Conservation (phyloP, 768 basidiomycete genomes). For the Psilocybe sp. region DNA sequence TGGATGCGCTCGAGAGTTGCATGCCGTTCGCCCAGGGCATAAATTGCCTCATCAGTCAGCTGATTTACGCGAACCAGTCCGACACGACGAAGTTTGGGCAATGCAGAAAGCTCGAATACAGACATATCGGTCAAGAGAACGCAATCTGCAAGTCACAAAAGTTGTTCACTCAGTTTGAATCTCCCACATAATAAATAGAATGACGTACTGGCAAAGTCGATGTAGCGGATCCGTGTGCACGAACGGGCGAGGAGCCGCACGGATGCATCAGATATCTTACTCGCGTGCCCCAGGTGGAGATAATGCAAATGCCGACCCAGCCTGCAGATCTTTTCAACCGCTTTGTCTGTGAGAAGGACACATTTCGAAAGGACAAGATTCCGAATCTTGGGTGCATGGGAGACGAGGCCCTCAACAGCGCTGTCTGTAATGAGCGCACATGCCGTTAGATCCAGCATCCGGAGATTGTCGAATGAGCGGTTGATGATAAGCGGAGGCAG, state of each 20-base stretch:
- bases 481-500: slow-evolving; percentile 66
- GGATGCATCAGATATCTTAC: slow-evolving; percentile 85
- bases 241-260: slow-evolving; percentile 79
- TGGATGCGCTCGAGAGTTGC: slow-evolving; percentile 93
- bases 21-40: slow-evolving; percentile 81
- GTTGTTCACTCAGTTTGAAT: slow-evolving; percentile 1
- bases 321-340: slow-evolving; percentile 79
- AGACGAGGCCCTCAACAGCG: slow-evolving; percentile 79
- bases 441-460: slow-evolving; percentile 90
- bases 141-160: slow-evolving; percentile 57
- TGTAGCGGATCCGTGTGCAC: slow-evolving; percentile 89
- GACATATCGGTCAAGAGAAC: slow-evolving; percentile 87
- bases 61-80: slow-evolving; percentile 93
- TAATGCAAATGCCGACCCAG: slow-evolving; percentile 94
- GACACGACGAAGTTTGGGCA: slow-evolving; percentile 90
- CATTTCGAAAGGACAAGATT: slow-evolving; percentile 90
- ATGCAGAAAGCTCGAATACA: slow-evolving; percentile 83
- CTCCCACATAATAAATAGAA: neutral
- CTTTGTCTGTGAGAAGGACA: slow-evolving; percentile 69
- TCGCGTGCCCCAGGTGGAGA: slow-evolving; percentile 91
- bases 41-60: slow-evolving; percentile 91
- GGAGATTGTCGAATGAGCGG: slow-evolving; percentile 75
- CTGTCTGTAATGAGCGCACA: slow-evolving; percentile 80
- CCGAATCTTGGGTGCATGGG: slow-evolving; percentile 79
- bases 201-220: slow-evolving; percentile 91